Evolutionary conservation across 1,284 basidiomycete genomes (phyloP), one percentile per base, ranked within the genome.

Genomic region (Pseudozyma thailandica): DNA sequence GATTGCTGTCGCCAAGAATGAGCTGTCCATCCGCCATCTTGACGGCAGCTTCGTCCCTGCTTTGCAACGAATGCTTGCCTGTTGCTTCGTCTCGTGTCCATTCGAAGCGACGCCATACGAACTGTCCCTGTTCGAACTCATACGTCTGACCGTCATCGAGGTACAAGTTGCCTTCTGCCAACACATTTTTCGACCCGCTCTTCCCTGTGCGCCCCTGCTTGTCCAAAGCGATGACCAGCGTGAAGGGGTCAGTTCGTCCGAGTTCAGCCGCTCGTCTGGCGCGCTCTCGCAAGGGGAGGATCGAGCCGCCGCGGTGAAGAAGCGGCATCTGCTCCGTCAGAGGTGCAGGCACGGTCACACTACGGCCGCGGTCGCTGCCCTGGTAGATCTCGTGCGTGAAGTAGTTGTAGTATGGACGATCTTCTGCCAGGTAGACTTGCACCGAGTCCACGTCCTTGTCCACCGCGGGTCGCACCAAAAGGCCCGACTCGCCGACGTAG

Each of bases 331-430:
- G 58, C 59, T 91, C 88, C 68, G 91, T 74, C 20, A 81, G 43
- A 2, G 79, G 79, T 7, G 79, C 78, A 2, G 90, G 85, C 18
- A 97, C 88, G 1, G 88, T 90, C 76, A 95, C 86, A 52, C 85
- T 84, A 10, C 77, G 66, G 71, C 89, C 90, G 62, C 88, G 86
- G 10, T 86, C 79, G 1, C 87, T 79, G 20, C 90, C 90, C 35
- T 88, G 89, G 85, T 92, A 89, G 43, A 79, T 46, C 23, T 79
- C 63, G 50, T 77, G 73, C 25, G 79, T 74, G 85, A 93, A 92
- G 85, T 95, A 98, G 85, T 98, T 90, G 83, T 98, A 98, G 87
- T 97, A 98, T 3, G 93, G 90, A 89, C 95, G 89, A 69, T 92
- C 88, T 77, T 97, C 95, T 2, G 92, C 87, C 30, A 98, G 87